phyloP scores from a whole-genome alignment of 257 asterid genomes.

The Solanum bulbocastanum region DNA sequence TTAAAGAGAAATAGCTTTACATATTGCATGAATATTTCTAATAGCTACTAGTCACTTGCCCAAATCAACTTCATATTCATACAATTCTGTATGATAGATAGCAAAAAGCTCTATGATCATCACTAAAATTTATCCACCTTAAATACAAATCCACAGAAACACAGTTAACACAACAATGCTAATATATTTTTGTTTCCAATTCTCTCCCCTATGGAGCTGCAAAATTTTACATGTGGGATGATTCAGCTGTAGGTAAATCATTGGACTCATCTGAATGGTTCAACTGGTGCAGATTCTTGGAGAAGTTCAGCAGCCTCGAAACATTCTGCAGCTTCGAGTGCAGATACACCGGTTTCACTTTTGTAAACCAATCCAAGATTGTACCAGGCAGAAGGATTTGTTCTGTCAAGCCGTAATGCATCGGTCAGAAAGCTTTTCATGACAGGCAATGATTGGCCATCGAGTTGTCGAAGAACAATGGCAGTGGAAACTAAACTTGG shows the following conservation, averaged over 20 bases:
- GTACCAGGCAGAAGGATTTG: conserved; percentile 75
- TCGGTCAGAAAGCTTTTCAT: conserved; percentile 67
- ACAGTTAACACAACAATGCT: not conserved
- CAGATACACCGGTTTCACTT: conserved; percentile 24
- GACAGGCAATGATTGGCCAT: conserved; percentile 46
- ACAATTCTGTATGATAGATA: not conserved
- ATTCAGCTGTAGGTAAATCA: not conserved
- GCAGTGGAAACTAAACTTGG: conserved; percentile 80
- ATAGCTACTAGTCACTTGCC: not conserved
- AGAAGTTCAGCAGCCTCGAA: conserved; percentile 88
- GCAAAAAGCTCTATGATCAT: not conserved
- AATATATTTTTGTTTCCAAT: not conserved
- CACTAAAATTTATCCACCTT: not conserved
- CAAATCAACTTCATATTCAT: not conserved
- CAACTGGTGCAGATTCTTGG: conserved; percentile 76
- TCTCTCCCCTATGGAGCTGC: not conserved
- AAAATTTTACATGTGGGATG: not conserved
- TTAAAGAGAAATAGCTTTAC: not conserved
- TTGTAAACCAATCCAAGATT: conserved; percentile 74
- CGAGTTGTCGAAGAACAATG: conserved; percentile 29
- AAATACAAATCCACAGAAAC: not conserved
- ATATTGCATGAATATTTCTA: not conserved
- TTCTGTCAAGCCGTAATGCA: conserved; percentile 73
- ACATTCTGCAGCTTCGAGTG: conserved; percentile 65
- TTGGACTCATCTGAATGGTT: conserved; percentile 51